Evolutionary conservation across 2,329 filamentous ascomycete species (phyloP), one percentile per base, ranked within the genome.

Genomic region (Calonectria pauciramosa): DNA sequence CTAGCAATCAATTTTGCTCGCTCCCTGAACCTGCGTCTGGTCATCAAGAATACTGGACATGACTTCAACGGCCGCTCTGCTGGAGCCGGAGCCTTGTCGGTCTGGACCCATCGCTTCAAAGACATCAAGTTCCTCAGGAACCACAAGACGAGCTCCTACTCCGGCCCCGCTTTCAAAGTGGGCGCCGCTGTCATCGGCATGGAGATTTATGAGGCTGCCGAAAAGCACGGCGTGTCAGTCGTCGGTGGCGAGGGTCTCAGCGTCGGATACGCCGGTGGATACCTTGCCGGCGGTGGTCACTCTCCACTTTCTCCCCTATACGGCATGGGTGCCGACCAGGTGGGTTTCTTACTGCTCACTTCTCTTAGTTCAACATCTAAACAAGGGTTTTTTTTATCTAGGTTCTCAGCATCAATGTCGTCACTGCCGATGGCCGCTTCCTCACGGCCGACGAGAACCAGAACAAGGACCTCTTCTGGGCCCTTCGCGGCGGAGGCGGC

Each of bases 81-180:
- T 0, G 92, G 91, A n/a, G 89, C 88, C 28, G 92, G 92, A 1
- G 86, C 89, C 0, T 81, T 92, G 4, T 86, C 87, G 5, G 84
- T 93, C 67, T 92, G 91, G 87, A 92, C 88, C 11, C 90, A 92
- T 72, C 82, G 87, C 74, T 86, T 92, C 69, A 88, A 91, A 79
- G 83, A 86, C 28, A 81, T 82, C 36, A 56, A 82, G 64, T 74
- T 78, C 52, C 81, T 80, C 70, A 75, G 79, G 51, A 69, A 68
- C 36, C 65, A 63, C 26, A 70, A 76, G 54, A 72, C 72, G 1
- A 75, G 79, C 20, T 69, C 69, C 4, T 85, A 89, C 80, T 78
- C 76, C 3, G 89, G 90, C 0, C 83, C 86, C 2, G 90, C 90
- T 0, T 86, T 92, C 76, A 91, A 90, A 80, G 83, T 91, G 23